Percentiles rank a stretch among this genome's conserved stretches.
Evolutionary conservation across 2,329 filamentous ascomycete genomes (phyloP).

Genomic region (Mollisia scopiformis): DNA sequence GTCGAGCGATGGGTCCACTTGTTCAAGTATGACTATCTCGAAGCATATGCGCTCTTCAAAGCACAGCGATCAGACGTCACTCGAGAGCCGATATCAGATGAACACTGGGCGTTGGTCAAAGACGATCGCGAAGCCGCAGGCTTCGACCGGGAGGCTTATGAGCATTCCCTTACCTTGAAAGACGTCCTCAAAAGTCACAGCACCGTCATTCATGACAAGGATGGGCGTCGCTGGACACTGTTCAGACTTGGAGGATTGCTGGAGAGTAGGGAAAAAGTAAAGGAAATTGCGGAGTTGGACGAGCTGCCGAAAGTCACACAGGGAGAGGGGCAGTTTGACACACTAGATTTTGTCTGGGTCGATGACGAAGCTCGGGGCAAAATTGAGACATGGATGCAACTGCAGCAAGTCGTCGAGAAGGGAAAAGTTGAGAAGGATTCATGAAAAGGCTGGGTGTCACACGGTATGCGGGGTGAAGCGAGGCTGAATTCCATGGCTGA

Average conservation of each 20-base stretch:
- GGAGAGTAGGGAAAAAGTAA: constrained; percentile 9
- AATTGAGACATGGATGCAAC: constrained; percentile 11
- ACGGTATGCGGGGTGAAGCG: not conserved
- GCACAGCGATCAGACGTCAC: constrained; percentile 14
- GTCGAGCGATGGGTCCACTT: constrained; percentile 12
- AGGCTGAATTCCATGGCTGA: not conserved
- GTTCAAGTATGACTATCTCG: constrained; percentile 10
- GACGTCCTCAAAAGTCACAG: constrained; percentile 18
- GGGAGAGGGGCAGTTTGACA: constrained; percentile 1
- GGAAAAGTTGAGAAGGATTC: not conserved
- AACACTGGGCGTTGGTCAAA: constrained; percentile 15
- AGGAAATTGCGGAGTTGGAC: constrained; percentile 12
- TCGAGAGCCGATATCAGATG: constrained; percentile 9
- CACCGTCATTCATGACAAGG: constrained; percentile 7
- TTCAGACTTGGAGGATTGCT: constrained; percentile 15
- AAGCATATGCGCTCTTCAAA: constrained; percentile 13
- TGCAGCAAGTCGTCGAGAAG: not conserved
- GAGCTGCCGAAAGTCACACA: constrained; percentile 11
- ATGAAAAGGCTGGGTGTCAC: not conserved
- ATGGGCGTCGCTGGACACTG: constrained; percentile 14
- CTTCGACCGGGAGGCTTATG: constrained; percentile 19
- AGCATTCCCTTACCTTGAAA: constrained; percentile 10
- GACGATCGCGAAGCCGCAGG: constrained; percentile 4
- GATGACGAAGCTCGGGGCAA: constrained; percentile 7
- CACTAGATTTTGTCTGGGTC: constrained; percentile 13